Evolutionary conservation across 164 flowering plant genomes (phyloP).

Genomic region (Cinnamomum chago): DNA sequence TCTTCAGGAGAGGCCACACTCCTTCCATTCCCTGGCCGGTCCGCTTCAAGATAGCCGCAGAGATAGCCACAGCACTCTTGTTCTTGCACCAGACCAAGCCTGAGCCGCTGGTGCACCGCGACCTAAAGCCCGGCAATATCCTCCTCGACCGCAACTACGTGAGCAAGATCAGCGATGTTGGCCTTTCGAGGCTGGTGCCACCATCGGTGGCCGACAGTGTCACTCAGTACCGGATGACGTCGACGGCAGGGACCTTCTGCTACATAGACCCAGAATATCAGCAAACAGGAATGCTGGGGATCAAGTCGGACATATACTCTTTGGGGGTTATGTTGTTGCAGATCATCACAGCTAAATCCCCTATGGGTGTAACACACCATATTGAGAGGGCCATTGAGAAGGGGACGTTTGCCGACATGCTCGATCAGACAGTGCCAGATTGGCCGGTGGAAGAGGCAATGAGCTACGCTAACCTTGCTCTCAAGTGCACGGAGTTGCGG

Average conservation of each 20-base stretch:
- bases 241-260: constrained; percentile 81
- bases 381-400: constrained; percentile 47
- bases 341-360: constrained; percentile 62
- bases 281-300: constrained; percentile 64
- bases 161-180: constrained; percentile 78
- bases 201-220: constrained; percentile 57
- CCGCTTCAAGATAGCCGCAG: constrained; percentile 60
- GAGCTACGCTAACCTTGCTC: constrained; percentile 42
- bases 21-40: constrained; percentile 51
- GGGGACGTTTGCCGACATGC: constrained; percentile 42
- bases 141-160: constrained; percentile 60
- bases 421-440: constrained; percentile 55
- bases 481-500: constrained; percentile 54
- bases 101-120: constrained; percentile 75
- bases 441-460: constrained; percentile 64
- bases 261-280: constrained; percentile 90
- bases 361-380: constrained; percentile 66
- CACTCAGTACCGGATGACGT: constrained; percentile 71
- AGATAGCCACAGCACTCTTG: constrained; percentile 61
- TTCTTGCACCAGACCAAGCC: constrained; percentile 86
- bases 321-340: constrained; percentile 71
- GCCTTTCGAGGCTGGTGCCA: constrained; percentile 67
- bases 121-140: constrained; percentile 78
- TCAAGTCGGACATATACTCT: constrained; percentile 67
- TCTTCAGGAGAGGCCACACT: constrained; percentile 43